Percentiles rank a stretch among this genome's conserved stretches.
Evolutionary conservation across 2,329 filamentous ascomycete species (phyloP).

Genomic region (Penicillium thymicola): DNA sequence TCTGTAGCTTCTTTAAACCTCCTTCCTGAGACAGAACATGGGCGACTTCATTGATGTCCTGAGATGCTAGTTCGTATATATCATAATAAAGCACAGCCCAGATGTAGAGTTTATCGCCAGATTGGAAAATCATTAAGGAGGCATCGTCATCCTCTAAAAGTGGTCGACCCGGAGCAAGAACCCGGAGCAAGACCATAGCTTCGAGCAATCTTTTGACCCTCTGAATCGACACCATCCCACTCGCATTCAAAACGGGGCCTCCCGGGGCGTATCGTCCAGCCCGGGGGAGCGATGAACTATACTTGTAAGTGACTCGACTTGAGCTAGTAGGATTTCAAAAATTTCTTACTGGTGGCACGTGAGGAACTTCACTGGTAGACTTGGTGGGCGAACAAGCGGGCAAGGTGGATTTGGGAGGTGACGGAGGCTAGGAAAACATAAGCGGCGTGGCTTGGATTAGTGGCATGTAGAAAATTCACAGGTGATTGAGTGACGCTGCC

Average conservation of each 20-base stretch:
- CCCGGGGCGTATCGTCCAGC: not conserved
- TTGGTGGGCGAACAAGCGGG: not conserved
- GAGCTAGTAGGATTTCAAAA: not conserved
- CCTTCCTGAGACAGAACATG: not conserved
- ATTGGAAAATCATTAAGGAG: not conserved
- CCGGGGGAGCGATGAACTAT: not conserved
- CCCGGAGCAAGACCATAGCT: not conserved
- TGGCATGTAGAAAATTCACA: too few relatives aligned
- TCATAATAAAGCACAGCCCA: not conserved
- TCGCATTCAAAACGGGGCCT: not conserved
- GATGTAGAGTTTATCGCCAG: not conserved
- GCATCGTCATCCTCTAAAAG: not conserved
- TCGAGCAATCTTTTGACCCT: not conserved
- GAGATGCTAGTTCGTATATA: not conserved
- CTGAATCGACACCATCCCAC: too few relatives aligned
- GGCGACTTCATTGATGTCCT: not conserved
- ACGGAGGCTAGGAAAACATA: too few relatives aligned
- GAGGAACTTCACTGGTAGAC: not conserved
- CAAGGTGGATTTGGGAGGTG: not conserved
- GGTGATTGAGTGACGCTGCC: too few relatives aligned
- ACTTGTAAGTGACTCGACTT: not conserved
- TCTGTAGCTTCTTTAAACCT: not conserved
- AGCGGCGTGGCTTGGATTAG: too few relatives aligned
- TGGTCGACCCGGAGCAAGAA: not conserved
- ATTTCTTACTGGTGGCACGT: not conserved